phyloP scores from a whole-genome alignment of 306 rosid genomes.

The Cucurbita ficifolia region DNA sequence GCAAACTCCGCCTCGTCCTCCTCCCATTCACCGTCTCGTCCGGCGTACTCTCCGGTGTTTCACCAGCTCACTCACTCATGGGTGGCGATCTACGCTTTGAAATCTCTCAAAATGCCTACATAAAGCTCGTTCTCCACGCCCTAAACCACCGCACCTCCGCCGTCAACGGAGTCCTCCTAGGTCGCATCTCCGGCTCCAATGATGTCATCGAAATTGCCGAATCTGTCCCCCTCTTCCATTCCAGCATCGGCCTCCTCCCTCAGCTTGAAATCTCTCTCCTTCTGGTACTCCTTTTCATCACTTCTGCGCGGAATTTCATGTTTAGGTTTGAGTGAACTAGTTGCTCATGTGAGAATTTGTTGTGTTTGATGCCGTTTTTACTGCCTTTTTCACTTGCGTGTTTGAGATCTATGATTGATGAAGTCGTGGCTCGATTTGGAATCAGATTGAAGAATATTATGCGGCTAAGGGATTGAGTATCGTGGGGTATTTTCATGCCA shows the following conservation, averaged over 20 bases:
- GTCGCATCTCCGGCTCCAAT: constrained; percentile 54
- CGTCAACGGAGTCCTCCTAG: constrained; percentile 78
- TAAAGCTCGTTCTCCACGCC: constrained; percentile 71
- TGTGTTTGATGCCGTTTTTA: background rate
- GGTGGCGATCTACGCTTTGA: constrained; percentile 56
- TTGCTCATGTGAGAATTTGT: background rate
- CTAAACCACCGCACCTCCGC: constrained; percentile 71
- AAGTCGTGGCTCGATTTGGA: constrained; percentile 1
- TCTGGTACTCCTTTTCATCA: constrained; percentile 25
- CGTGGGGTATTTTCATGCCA: constrained; percentile 88
- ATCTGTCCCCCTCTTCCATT: constrained; percentile 89
- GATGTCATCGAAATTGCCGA: constrained; percentile 63
- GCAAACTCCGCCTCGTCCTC: background rate
- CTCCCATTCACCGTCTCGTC: background rate
- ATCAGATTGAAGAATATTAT: constrained; percentile 71
- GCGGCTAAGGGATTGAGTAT: constrained; percentile 57
- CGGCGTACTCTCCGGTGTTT: background rate
- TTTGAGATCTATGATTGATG: background rate
- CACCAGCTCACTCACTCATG: constrained; percentile 25
- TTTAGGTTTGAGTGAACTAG: background rate
- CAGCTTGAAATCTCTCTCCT: constrained; percentile 93
- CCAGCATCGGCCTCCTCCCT: constrained; percentile 82
- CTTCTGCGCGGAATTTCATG: background rate
- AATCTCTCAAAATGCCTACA: constrained; percentile 73
- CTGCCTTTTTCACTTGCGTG: background rate